phyloP scores from a whole-genome alignment of 441 rosid species.

The Adansonia gregorii region DNA sequence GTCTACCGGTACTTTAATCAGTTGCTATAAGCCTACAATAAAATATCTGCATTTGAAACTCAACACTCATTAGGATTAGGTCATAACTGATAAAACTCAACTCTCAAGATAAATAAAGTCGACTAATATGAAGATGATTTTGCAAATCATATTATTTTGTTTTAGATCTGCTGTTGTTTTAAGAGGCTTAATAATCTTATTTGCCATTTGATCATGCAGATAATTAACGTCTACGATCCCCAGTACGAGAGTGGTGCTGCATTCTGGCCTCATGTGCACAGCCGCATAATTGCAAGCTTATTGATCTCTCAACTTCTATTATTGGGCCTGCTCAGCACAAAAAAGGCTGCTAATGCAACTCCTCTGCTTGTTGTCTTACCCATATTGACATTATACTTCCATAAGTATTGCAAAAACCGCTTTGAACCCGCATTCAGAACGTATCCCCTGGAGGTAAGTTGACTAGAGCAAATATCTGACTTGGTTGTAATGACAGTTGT shows the following conservation, averaged over 20 bases:
- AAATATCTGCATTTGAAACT: not conserved
- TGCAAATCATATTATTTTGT: not conserved
- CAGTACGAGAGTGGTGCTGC: conserved; percentile 93
- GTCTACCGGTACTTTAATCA: not conserved
- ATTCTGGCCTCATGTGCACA: conserved; percentile 98
- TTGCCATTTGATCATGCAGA: conserved; percentile 47
- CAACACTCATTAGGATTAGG: not conserved
- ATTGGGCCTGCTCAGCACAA: conserved; percentile 87
- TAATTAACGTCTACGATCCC: conserved; percentile 87
- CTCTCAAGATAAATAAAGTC: not conserved
- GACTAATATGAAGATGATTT: not conserved
- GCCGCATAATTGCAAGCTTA: conserved; percentile 80
- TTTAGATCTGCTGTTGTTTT: not conserved
- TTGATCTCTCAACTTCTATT: conserved; percentile 86
- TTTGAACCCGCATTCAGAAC: conserved; percentile 89
- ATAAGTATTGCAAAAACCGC: conserved; percentile 87
- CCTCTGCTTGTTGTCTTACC: conserved; percentile 83
- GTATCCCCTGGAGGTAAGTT: conserved; percentile 84
- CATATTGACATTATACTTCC: conserved; percentile 78
- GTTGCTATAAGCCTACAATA: not conserved
- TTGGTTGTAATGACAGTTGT: not conserved
- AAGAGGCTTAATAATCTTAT: conserved; percentile 2
- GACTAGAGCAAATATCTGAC: not conserved
- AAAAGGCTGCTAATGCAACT: conserved; percentile 87
- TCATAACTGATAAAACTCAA: not conserved